A percentile compares a stretch with the other conserved stretches of the same genome.
Conservation (phyloP, 768 basidiomycete genomes). For the Myochromella boudieri region DNA sequence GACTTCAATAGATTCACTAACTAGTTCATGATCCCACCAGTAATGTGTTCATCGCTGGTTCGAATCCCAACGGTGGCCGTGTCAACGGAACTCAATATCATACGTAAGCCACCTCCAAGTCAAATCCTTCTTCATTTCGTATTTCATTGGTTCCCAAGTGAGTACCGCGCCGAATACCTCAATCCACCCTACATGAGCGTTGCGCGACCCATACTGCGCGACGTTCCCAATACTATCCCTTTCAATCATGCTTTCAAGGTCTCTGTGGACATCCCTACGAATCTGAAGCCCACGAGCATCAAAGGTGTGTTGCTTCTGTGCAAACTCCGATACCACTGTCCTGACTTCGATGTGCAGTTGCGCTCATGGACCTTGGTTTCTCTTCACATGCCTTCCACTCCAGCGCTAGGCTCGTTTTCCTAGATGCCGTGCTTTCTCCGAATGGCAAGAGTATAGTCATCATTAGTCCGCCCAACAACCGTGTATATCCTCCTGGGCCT, state of each 20-base stretch:
- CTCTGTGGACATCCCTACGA: slow-evolving; percentile 28
- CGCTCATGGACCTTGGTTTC: slow-evolving; percentile 41
- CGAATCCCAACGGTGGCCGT: slow-evolving; percentile 39
- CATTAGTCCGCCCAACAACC: slow-evolving; percentile 33
- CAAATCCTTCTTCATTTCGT: slow-evolving; percentile 13
- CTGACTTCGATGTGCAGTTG: slow-evolving; percentile 21
- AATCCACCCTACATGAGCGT: slow-evolving; percentile 42
- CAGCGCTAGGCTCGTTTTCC: slow-evolving; percentile 36
- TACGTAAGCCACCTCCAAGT: slow-evolving; percentile 11
- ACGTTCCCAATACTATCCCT: slow-evolving; percentile 33
- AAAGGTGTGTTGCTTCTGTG: slow-evolving; percentile 22
- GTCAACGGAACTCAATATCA: slow-evolving; percentile 2
- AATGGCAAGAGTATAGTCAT: slow-evolving; percentile 32
- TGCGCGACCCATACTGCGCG: slow-evolving; percentile 31
- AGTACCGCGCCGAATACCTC: slow-evolving; percentile 43
- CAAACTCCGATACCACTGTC: not conserved
- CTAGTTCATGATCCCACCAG: slow-evolving; percentile 10
- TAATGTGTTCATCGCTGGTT: slow-evolving; percentile 36
- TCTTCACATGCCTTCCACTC: slow-evolving; percentile 41
- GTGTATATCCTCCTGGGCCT: slow-evolving; percentile 40
- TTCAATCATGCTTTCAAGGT: slow-evolving; percentile 37
- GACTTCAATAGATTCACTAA: too few relatives aligned
- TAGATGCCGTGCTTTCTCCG: slow-evolving; percentile 30
- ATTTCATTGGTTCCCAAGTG: slow-evolving; percentile 11
- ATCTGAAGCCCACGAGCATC: slow-evolving; percentile 23